Evolutionary conservation across 805 yeast genomes (phyloP).

Genomic region (Starmerella tilneyi): DNA sequence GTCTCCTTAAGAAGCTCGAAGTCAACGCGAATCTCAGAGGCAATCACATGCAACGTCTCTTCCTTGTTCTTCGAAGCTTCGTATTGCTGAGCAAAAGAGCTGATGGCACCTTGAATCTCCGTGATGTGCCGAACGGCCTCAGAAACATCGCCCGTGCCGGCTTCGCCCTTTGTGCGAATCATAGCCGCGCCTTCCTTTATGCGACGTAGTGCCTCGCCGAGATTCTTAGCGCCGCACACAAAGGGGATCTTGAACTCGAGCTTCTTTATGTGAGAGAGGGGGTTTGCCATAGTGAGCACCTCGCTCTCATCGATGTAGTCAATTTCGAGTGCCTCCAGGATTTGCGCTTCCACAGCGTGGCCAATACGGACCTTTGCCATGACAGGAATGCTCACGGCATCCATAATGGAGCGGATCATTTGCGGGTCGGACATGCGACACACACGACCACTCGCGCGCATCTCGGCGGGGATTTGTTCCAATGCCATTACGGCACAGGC

Average conservation of each 20-base stretch:
- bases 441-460: slow-evolving; percentile 70
- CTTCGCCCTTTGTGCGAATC: slow-evolving; percentile 82
- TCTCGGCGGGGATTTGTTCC: slow-evolving; percentile 77
- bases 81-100: slow-evolving; percentile 32
- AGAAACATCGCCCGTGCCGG: slow-evolving; percentile 78
- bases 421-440: slow-evolving; percentile 81
- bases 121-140: slow-evolving; percentile 72
- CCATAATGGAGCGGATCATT: slow-evolving; percentile 66
- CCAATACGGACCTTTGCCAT: slow-evolving; percentile 85
- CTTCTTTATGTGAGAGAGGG: slow-evolving; percentile 53
- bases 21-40: slow-evolving; percentile 52
- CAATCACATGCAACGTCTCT: slow-evolving; percentile 37
- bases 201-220: slow-evolving; percentile 74
- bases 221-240: slow-evolving; percentile 73
- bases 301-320: slow-evolving; percentile 81
- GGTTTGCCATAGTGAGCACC: slow-evolving; percentile 75
- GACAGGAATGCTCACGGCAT: slow-evolving; percentile 44
- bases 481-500: slow-evolving; percentile 87
- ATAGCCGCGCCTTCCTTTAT: slow-evolving; percentile 76
- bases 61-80: slow-evolving; percentile 2
- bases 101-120: slow-evolving; percentile 48
- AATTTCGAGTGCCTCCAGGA: slow-evolving; percentile 57
- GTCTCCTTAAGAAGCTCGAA: slow-evolving; percentile 41
- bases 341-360: slow-evolving; percentile 71
- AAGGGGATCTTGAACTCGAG: slow-evolving; percentile 56